These are phyloP conservation scores for Coemansia sp. DNA, from an alignment of 192 early-diverging fungal species.

Conservation along the genomic window DNA sequence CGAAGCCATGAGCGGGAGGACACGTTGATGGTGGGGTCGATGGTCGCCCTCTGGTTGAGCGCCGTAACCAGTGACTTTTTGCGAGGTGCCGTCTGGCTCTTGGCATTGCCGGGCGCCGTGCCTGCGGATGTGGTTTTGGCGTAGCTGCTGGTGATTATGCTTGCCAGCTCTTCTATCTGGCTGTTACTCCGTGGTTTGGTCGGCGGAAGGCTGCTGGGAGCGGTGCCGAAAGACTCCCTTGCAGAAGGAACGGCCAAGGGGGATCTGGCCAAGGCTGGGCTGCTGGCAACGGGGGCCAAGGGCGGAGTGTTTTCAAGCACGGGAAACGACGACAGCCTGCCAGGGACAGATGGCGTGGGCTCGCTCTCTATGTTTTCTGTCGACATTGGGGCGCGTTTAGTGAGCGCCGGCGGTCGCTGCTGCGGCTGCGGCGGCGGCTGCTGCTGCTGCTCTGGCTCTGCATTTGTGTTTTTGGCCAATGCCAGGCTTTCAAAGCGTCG, in stretches of 20 bases:
- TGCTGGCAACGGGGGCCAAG: not conserved
- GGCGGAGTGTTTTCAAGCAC: slow-evolving; percentile 10
- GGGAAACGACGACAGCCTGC: slow-evolving; percentile 6
- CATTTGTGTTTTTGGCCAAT: slow-evolving; percentile 14
- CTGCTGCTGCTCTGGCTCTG: not conserved
- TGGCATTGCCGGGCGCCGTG: not conserved
- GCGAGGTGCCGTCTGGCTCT: not conserved
- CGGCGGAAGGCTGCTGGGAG: not conserved
- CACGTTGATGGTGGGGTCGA: slow-evolving; percentile 22
- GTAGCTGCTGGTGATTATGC: slow-evolving; percentile 4
- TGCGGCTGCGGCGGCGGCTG: slow-evolving; percentile 1
- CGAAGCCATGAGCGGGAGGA: slow-evolving; percentile 26
- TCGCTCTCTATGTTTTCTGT: not conserved
- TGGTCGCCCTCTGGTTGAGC: slow-evolving; percentile 28
- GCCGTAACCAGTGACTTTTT: slow-evolving; percentile 19
- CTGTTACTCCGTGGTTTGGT: slow-evolving; percentile 1
- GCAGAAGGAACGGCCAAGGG: not conserved
- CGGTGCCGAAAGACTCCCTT: not conserved
- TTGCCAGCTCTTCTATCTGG: slow-evolving; percentile 1
- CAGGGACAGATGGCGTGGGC: not conserved
- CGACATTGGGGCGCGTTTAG: slow-evolving; percentile 17
- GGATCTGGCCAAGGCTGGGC: not conserved
- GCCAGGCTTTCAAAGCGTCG: slow-evolving; percentile 40
- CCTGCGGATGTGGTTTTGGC: not conserved
- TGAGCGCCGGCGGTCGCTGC: slow-evolving; percentile 9